Evolutionary conservation across 176 grass and related monocot species (phyloP), one percentile per base, ranked within the genome.

Genomic region (Bromus sterilis): DNA sequence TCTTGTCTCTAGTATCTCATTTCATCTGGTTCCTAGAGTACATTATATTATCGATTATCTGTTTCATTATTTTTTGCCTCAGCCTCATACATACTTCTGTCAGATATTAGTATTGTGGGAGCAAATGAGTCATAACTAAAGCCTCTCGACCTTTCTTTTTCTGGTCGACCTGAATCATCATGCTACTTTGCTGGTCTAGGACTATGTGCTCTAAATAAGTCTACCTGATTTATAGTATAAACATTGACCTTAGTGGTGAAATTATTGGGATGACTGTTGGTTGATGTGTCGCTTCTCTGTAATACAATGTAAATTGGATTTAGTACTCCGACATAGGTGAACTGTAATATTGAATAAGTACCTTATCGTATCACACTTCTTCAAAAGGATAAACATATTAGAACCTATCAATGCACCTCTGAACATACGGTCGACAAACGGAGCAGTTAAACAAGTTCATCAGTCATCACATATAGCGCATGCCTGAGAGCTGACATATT

Each of bases 181-280:
- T 63, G 9, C 57, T 71, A 44, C 1, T 64, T 72, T 63, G 13
- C 42, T 77, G 36, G 1, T 77, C 56, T 72, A 71, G 55, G n/a
- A 34, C 44, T 81, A 8, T 42, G 33, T 71, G 32, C 51, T 85
- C 42, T 56, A 55, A 70, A 58, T 78, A 68, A 68, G 20, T 29
- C 68, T 69, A 15, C 40, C 25, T 33, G 20, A 26, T 40, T 14
- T 82, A 48, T 53, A 24, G 11, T 26, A 31, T 81, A 21, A 83
- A 63, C 60, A 74, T 83, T 88, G 56, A 81, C 21, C 34, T 57
- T 77, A 32, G 66, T 77, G 2, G 4, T 71, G 25, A 39, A 62
- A 58, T 4, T 60, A 60, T 69, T 18, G 63, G 55, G 36, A 81
- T 60, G 24, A 51, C 48, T 69, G 12, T 56, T 0, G 3, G 33